Conservation (phyloP, 1,284 basidiomycete genomes). For the Papiliotrema fonsecae region DNA sequence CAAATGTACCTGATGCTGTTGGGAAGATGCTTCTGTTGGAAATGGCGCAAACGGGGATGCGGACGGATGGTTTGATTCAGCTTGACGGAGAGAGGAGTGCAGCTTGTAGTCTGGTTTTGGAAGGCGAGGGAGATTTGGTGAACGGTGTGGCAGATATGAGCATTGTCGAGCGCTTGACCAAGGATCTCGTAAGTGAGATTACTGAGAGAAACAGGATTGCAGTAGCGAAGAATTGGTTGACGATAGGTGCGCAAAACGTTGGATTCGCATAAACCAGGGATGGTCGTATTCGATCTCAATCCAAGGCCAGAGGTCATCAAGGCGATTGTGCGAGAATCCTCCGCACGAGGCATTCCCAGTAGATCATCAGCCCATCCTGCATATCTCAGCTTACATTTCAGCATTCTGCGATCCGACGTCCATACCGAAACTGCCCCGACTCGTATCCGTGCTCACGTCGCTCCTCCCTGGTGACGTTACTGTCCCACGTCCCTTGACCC, state of each 20-base stretch:
- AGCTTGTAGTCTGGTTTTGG: constrained; percentile 69
- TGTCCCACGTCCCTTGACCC: constrained; percentile 52
- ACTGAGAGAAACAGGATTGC: neutral
- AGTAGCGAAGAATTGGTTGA: neutral
- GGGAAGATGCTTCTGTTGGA: constrained; percentile 61
- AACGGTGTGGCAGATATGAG: constrained; percentile 90
- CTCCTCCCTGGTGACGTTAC: constrained; percentile 26
- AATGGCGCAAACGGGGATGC: constrained; percentile 62
- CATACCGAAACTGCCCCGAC: constrained; percentile 64
- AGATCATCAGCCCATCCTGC: constrained; percentile 31
- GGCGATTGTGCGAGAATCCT: constrained; percentile 52
- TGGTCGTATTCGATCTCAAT: constrained; percentile 83
- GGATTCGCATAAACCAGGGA: constrained; percentile 48
- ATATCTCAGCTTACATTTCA: constrained; percentile 11
- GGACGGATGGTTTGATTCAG: constrained; percentile 68
- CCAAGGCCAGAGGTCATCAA: constrained; percentile 57
- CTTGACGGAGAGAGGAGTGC: constrained; percentile 12
- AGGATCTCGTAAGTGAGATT: constrained; percentile 50
- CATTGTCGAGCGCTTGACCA: constrained; percentile 57
- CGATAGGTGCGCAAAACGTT: constrained; percentile 16
- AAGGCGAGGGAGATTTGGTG: constrained; percentile 64
- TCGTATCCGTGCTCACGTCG: constrained; percentile 61
- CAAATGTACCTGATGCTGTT: constrained; percentile 56
- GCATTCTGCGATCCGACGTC: constrained; percentile 74
- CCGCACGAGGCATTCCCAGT: constrained; percentile 55